phyloP scores from a whole-genome alignment of 2,329 filamentous ascomycete genomes.

The Lachnellula hyalina region DNA sequence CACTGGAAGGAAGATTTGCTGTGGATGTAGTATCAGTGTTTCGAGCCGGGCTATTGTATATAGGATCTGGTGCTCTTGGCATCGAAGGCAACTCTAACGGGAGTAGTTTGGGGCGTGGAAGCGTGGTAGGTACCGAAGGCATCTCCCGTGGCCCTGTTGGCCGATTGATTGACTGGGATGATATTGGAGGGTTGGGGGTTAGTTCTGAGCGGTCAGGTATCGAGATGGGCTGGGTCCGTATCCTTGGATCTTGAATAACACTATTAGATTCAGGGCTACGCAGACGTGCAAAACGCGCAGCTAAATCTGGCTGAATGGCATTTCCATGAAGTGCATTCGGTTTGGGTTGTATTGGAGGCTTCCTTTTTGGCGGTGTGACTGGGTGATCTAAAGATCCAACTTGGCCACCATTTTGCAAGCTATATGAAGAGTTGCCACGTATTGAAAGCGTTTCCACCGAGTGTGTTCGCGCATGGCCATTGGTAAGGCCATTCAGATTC shows the following conservation, averaged over 20 bases:
- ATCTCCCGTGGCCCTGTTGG: slow-evolving; percentile 28
- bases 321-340: slow-evolving; percentile 62
- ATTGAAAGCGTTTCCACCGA: slow-evolving; percentile 3
- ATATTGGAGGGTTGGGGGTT: neutral
- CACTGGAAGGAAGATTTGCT: slow-evolving; percentile 23
- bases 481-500: slow-evolving; percentile 6
- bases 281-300: slow-evolving; percentile 52
- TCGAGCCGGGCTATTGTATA: slow-evolving; percentile 31
- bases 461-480: slow-evolving; percentile 13
- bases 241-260: slow-evolving; percentile 47
- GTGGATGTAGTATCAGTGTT: slow-evolving; percentile 22
- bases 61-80: slow-evolving; percentile 32
- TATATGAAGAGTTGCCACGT: slow-evolving; percentile 2
- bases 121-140: slow-evolving; percentile 22
- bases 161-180: slow-evolving; percentile 4
- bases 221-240: slow-evolving; percentile 43
- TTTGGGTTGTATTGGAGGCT: slow-evolving; percentile 55
- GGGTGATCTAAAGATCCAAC: neutral
- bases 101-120: slow-evolving; percentile 15
- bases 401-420: neutral
- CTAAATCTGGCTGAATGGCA: slow-evolving; percentile 47
- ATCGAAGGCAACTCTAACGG: slow-evolving; percentile 26
- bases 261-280: slow-evolving; percentile 35
- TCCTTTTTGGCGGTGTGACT: slow-evolving; percentile 13
- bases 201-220: slow-evolving; percentile 30